Base-by-base conservation (phyloP, 2,329 filamentous ascomycete species). In the Botrytis cinerea region DNA sequence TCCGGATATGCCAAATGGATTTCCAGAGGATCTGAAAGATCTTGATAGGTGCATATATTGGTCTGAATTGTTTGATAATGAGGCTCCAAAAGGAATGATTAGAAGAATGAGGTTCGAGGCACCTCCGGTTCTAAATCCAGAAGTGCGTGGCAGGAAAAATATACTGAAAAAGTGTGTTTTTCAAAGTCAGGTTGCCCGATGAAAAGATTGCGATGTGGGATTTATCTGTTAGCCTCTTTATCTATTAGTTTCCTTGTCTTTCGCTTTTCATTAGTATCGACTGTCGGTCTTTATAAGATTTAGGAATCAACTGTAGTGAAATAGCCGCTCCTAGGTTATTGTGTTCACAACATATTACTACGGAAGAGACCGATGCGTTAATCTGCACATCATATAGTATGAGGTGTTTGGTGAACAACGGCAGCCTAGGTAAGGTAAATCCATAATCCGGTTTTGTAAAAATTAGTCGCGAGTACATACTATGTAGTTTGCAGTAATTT, bases 41-140 rank as follows among this genome's bases (percentile, higher is more conserved):
- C 6, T 46, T 46, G 62, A 64, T 32, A 20, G 43, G 18, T 64
- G 62, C 20, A 28, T 64, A 46, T 64, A 64, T 46, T 64, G 43
- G 43, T 64, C 62, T 6, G 43, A 35, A 1, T 46, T 64, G 35
- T 46, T 64, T 46, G n/a, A 46, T 46, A 32, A 46, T 4, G 62
- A 64, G n/a, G 62, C 62, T 9, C 62, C 62, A 22, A 12, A 32
- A 20, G 62, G 62, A 32, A 46, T 64, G n/a, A 20, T 64, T 64
- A 64, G 43, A 22, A 46, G 62, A 57, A 32, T 32, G 62, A 64
- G 28, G 43, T 46, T 10, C 14, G n/a, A 64, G 43, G n/a, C n/a
- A 4, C 43, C 62, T 12, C 43, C 40, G 6, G 20, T 32, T 32
- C 20, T 64, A 10, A 28, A 64, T n/a, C 51, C 51, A 57, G n/a